These are phyloP conservation scores for Phyllosticta citriasiana DNA, from an alignment of 2,329 filamentous ascomycete species.

Conservation along the genomic window DNA sequence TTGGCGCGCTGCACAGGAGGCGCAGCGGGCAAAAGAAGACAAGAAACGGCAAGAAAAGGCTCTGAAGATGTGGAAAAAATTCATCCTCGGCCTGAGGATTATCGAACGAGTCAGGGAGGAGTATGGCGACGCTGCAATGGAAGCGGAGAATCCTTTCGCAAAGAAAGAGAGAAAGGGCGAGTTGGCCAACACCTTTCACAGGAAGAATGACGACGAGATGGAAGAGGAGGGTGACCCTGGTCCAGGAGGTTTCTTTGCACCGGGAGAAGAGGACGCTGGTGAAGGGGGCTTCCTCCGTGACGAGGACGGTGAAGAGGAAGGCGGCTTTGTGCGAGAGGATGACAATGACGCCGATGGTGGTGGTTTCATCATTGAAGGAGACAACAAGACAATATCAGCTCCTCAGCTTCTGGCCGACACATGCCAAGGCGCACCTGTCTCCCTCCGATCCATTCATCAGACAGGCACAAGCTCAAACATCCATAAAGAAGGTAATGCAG, in stretches of 20 bases:
- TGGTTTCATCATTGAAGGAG: conserved; percentile 23
- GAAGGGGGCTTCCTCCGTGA: conserved; percentile 13
- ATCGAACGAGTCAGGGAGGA: conserved; percentile 65
- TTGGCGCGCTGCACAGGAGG: conserved; percentile 61
- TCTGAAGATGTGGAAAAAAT: conserved; percentile 72
- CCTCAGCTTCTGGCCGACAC: conserved; percentile 8
- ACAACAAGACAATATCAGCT: conserved; percentile 8
- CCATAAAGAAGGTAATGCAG: neutral
- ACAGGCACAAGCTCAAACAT: neutral
- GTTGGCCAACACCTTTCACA: conserved; percentile 12
- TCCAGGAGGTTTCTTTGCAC: conserved; percentile 34
- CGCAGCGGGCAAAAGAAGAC: conserved; percentile 66
- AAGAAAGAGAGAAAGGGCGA: conserved; percentile 29
- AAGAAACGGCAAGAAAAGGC: conserved; percentile 69
- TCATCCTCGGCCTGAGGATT: conserved; percentile 76
- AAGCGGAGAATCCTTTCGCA: conserved; percentile 46
- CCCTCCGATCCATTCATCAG: conserved; percentile 24
- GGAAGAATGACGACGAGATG: conserved; percentile 11
- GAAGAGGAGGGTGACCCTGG: conserved; percentile 20
- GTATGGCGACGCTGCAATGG: conserved; percentile 52
- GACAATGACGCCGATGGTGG: conserved; percentile 22
- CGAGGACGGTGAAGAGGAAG: conserved; percentile 16
- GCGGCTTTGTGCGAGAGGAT: conserved; percentile 28
- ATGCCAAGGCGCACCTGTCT: conserved; percentile 20
- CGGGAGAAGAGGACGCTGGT: conserved; percentile 17